Base-by-base conservation (phyloP, 2,329 filamentous ascomycete species). In the Claviceps sp. region DNA sequence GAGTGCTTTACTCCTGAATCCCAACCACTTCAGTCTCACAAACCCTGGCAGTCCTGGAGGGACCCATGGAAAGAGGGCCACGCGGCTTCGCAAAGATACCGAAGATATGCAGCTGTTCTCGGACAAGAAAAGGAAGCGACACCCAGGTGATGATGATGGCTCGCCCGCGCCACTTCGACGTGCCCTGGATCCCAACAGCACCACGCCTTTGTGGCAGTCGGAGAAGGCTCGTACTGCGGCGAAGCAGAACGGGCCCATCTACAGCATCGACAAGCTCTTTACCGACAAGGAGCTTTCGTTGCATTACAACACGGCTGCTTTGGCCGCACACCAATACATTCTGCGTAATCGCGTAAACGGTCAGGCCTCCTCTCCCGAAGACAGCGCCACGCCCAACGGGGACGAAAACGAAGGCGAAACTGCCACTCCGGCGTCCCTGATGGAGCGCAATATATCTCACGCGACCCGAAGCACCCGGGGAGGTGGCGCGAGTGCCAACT, bases 221-320 rank as follows among this genome's bases (percentile, higher is more conserved):
- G 80, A 83, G 57, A 76, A 78, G 60, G 68, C 79, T 50, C 71
- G 74, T 57, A 67, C 69, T 52, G 68, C 71, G 51, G 68, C 76
- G 52, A 77, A 77, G 61, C 75, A 80, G 59, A 74, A 77, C 20
- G 80, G 78, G 8, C 75, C 79, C 0, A 67, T 80, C 1, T 83
- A 82, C 62, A 83, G 77, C 61, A 77, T 85, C 53, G 80, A 85
- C 59, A 84, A 84, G 68, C 74, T 85, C 39, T 85, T 85, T 49
- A 85, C 81, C 0, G 82, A 85, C 58, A 84, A 82, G 65, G 82
- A 85, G 66, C 71, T 85, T 34, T 74, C 77, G 4, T 75, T 85
- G 70, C 79, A 78, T 29, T 83, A 83, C 62, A 83, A 83, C 54
- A 68, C 72, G 4, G 77, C 82, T 5, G 80, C 81, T 34, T 59